A percentile compares a stretch with the other conserved stretches of the same genome.
Conservation (phyloP, 2,329 filamentous ascomycete species). For the Arthrobotrys musiformis region DNA sequence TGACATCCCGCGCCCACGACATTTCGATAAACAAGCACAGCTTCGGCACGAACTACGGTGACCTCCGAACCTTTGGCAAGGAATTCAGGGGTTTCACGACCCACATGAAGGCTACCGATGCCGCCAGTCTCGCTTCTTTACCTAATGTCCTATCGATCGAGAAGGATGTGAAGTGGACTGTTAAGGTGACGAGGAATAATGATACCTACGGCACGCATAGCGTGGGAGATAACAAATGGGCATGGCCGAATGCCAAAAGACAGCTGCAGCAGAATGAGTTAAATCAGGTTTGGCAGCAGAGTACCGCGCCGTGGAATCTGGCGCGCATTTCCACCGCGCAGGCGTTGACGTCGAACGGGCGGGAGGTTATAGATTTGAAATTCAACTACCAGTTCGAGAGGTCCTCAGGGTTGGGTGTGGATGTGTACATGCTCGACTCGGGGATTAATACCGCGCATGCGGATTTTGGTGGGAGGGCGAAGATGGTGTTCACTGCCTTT, state of each 20-base stretch:
- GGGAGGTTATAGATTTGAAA: slow-evolving; percentile 59
- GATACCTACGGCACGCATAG: slow-evolving; percentile 26
- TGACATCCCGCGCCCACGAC: slow-evolving; percentile 59
- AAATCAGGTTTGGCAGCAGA: slow-evolving; percentile 13
- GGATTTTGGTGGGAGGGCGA: slow-evolving; percentile 59
- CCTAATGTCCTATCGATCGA: slow-evolving; percentile 19
- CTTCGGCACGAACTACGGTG: slow-evolving; percentile 1
- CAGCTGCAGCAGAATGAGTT: neutral
- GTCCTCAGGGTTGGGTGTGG: slow-evolving; percentile 63
- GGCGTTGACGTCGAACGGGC: slow-evolving; percentile 58
- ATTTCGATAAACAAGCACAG: slow-evolving; percentile 13
- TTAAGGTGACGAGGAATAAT: slow-evolving; percentile 32
- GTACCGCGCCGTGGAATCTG: slow-evolving; percentile 58
- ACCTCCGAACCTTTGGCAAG: slow-evolving; percentile 2
- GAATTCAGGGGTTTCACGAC: slow-evolving; percentile 57
- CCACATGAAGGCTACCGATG: slow-evolving; percentile 29
- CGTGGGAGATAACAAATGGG: slow-evolving; percentile 29
- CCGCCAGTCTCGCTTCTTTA: neutral
- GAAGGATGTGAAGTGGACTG: slow-evolving; percentile 20
- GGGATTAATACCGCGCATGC: slow-evolving; percentile 61
- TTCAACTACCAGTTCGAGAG: slow-evolving; percentile 55
- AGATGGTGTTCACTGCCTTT: slow-evolving; percentile 59
- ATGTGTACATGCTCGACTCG: slow-evolving; percentile 66
- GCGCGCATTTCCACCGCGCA: slow-evolving; percentile 60
- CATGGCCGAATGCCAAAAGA: slow-evolving; percentile 31